Evolutionary conservation across 345 rosid species (phyloP).

Genomic region (Populus simonii): DNA sequence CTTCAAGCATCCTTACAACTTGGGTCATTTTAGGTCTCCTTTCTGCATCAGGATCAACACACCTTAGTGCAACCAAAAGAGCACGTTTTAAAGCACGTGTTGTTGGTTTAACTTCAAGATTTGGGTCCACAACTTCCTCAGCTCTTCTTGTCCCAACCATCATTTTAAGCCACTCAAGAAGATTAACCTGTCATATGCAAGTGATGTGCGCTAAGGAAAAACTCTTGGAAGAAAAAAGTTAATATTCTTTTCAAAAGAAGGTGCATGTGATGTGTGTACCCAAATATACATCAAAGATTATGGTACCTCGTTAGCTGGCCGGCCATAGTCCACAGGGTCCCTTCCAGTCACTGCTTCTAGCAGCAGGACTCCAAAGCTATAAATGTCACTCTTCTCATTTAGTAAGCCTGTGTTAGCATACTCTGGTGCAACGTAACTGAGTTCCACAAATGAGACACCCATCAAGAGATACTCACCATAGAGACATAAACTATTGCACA

Average conservation of each 20-base stretch:
- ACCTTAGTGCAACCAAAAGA: slow-evolving; percentile 77
- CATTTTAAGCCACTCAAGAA: slow-evolving; percentile 92
- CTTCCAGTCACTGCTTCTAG: slow-evolving; percentile 93
- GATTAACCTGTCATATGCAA: slow-evolving; percentile 61
- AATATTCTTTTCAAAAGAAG: background rate
- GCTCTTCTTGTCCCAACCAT: slow-evolving; percentile 95
- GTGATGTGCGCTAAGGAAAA: background rate
- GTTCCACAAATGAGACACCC: slow-evolving; percentile 16
- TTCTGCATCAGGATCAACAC: slow-evolving; percentile 85
- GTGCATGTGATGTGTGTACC: background rate
- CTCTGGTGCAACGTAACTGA: slow-evolving; percentile 96
- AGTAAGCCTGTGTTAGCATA: slow-evolving; percentile 90
- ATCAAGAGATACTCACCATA: slow-evolving; percentile 11
- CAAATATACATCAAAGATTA: background rate
- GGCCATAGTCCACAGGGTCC: slow-evolving; percentile 89
- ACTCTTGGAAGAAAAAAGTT: background rate
- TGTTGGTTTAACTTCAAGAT: slow-evolving; percentile 66
- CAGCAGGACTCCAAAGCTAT: slow-evolving; percentile 91
- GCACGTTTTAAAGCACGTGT: slow-evolving; percentile 72
- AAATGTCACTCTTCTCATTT: slow-evolving; percentile 93
- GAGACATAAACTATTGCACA: slow-evolving; percentile 1
- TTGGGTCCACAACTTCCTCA: slow-evolving; percentile 87
- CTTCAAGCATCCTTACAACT: slow-evolving; percentile 82
- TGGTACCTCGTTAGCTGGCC: slow-evolving; percentile 82
- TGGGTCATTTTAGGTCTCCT: slow-evolving; percentile 96